A percentile compares a stretch with the other conserved stretches of the same genome.
Conservation (phyloP, 2,329 filamentous ascomycete genomes). For the Aspergillus hiratsukae region DNA sequence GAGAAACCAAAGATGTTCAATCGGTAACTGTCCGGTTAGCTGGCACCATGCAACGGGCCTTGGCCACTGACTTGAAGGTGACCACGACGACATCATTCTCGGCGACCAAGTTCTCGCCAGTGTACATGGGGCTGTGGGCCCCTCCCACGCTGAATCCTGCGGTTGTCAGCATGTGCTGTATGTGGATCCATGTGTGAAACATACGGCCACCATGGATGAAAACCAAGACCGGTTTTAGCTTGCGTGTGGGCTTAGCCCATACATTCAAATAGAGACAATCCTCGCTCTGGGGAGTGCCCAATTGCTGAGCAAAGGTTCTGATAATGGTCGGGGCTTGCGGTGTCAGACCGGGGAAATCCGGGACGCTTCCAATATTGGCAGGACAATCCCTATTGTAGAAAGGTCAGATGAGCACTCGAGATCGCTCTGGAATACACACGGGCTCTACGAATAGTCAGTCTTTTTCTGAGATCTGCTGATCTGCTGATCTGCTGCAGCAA, state of each 20-base stretch:
- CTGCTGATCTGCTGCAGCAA: background rate
- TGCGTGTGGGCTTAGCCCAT: slow-evolving; percentile 21
- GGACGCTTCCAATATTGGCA: slow-evolving; percentile 12
- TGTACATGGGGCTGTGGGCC: slow-evolving; percentile 34
- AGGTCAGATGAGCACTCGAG: background rate
- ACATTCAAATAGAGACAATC: slow-evolving; percentile 37
- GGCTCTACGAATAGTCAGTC: slow-evolving; percentile 9
- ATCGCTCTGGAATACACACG: slow-evolving; percentile 3
- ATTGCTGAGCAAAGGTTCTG: slow-evolving; percentile 17
- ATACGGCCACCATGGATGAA: slow-evolving; percentile 40
- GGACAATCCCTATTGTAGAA: slow-evolving; percentile 20
- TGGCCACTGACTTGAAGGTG: slow-evolving; percentile 31
- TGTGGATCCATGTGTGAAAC: slow-evolving; percentile 7
- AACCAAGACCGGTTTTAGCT: slow-evolving; percentile 36
- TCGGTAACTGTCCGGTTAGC: slow-evolving; percentile 25
- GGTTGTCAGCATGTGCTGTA: background rate
- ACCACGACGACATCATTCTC: slow-evolving; percentile 40
- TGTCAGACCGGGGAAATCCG: slow-evolving; percentile 19
- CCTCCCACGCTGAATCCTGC: slow-evolving; percentile 34
- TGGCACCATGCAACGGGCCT: background rate
- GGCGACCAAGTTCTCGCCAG: slow-evolving; percentile 33
- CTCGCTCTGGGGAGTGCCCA: slow-evolving; percentile 25
- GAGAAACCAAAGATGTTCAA: slow-evolving; percentile 43
- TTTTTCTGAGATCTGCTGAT: no score
- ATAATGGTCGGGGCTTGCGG: slow-evolving; percentile 17